phyloP scores from a whole-genome alignment of 208 protist species.

The Trichomonas vaginalis region DNA sequence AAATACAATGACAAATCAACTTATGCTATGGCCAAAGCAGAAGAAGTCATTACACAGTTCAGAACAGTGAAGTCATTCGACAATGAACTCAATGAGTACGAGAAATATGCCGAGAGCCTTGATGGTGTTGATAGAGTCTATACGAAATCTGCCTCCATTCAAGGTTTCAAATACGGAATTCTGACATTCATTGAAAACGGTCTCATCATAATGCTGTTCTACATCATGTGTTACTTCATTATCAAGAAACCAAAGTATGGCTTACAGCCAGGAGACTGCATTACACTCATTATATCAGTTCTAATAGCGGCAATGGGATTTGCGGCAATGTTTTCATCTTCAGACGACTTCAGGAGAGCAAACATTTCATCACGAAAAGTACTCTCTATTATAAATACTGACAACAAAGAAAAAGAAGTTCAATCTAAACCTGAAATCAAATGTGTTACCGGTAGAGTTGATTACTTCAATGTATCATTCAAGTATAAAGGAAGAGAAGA shows the following conservation, averaged over 20 bases:
- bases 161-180: not conserved
- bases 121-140: not conserved
- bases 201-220: not conserved
- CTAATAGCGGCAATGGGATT: not conserved
- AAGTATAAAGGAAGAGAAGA: not conserved
- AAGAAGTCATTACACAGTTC: not conserved
- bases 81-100: not conserved
- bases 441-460: not conserved
- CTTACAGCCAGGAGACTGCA: not conserved
- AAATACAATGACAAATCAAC: not conserved
- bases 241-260: not conserved
- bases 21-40: not conserved
- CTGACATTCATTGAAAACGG: not conserved
- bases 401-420: not conserved
- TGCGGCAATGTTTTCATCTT: not conserved
- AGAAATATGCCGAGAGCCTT: not conserved
- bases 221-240: not conserved
- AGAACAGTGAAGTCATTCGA: slow-evolving; percentile 6
- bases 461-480: not conserved
- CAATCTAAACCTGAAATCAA: not conserved
- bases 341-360: not conserved
- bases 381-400: not conserved
- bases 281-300: no score
- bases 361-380: not conserved
- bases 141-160: not conserved